Percentiles rank a stretch among this genome's conserved stretches.
phyloP scores from a whole-genome alignment of 116 monocot genomes.

The Papilionanthe hybrid region DNA sequence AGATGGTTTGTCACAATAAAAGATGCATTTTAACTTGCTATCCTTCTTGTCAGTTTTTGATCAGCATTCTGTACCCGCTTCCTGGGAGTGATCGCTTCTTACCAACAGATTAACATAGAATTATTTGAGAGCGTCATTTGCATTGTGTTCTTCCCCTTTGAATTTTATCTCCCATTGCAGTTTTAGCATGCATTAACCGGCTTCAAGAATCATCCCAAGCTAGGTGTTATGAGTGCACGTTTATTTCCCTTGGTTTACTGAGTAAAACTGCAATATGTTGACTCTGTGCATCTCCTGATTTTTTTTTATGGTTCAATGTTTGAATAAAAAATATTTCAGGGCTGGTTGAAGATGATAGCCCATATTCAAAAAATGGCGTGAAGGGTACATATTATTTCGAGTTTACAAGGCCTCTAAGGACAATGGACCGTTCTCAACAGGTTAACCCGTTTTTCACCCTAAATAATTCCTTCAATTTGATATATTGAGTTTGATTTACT shows the following conservation, averaged over 20 bases:
- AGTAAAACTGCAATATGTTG: neutral
- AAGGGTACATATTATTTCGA: conserved; percentile 97
- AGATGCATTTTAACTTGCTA: neutral
- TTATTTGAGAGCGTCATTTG: neutral
- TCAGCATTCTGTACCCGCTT: neutral
- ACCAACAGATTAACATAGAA: too few species aligned
- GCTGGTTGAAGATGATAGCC: conserved; percentile 76
- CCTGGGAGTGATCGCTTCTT: neutral
- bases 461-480: too few species aligned
- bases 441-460: conserved; percentile 27
- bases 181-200: neutral
- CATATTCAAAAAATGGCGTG: conserved; percentile 55
- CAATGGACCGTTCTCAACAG: conserved; percentile 89
- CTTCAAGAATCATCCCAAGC: neutral
- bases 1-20: neutral
- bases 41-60: neutral
- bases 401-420: conserved; percentile 89
- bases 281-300: neutral
- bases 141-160: neutral
- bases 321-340: conserved; percentile 31
- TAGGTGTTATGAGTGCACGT: neutral
- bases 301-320: neutral
- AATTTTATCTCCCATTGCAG: neutral
- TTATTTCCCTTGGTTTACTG: neutral
- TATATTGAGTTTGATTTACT: too few species aligned